These are phyloP conservation scores for Litsea cubeba DNA, from an alignment of 164 flowering plant genomes.

Conservation along the genomic window DNA sequence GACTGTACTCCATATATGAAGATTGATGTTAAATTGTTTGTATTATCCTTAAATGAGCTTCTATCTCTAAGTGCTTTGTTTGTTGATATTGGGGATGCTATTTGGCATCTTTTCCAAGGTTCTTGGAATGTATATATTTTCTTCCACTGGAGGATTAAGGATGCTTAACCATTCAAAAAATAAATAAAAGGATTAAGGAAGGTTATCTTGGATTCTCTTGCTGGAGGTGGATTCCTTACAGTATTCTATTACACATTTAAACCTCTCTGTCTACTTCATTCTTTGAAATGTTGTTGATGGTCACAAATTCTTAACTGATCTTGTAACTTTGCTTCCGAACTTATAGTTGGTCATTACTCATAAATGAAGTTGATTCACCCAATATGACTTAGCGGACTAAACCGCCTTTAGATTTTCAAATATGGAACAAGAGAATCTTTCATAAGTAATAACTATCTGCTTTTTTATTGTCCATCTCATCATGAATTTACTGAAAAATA, in stretches of 20 bases:
- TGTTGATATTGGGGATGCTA: too few species aligned
- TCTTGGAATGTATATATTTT: too few species aligned
- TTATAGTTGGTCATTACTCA: neutral
- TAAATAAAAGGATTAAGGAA: neutral
- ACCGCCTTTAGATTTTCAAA: neutral
- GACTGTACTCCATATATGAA: too few species aligned
- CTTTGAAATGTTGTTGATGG: neutral
- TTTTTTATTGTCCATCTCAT: neutral
- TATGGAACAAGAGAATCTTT: neutral
- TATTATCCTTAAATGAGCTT: too few species aligned
- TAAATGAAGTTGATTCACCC: neutral
- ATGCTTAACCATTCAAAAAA: neutral
- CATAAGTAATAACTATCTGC: neutral
- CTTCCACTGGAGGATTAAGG: too few species aligned
- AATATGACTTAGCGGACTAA: neutral
- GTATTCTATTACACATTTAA: too few species aligned
- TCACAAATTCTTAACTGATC: neutral
- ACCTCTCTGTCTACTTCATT: neutral
- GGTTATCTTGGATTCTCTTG: neutral
- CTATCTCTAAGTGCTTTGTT: too few species aligned
- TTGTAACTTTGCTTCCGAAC: neutral
- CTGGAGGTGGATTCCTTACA: neutral
- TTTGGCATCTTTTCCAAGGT: too few species aligned
- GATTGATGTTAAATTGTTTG: too few species aligned
- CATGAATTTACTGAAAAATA: neutral